phyloP scores from a whole-genome alignment of 805 yeast species.

The Kazachstania africana region DNA sequence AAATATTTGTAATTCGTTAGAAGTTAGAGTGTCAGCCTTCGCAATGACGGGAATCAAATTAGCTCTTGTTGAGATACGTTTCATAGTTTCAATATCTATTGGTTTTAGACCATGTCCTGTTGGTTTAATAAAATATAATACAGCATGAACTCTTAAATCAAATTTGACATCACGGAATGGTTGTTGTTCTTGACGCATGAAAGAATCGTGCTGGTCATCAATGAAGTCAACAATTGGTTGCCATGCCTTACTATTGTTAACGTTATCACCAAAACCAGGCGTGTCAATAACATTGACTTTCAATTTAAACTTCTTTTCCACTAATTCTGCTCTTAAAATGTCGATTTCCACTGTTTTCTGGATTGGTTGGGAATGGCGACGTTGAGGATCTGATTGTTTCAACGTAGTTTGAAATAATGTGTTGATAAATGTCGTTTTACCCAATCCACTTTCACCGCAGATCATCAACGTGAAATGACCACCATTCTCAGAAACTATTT shows the following conservation, averaged over 20 bases:
- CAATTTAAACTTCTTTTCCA: conserved; percentile 71
- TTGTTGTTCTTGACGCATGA: conserved; percentile 88
- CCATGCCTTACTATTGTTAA: conserved; percentile 79
- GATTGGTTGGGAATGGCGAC: conserved; percentile 35
- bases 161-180: conserved; percentile 56
- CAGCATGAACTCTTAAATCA: conserved; percentile 84
- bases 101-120: conserved; percentile 83
- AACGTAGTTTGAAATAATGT: conserved; percentile 69
- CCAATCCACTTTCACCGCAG: conserved; percentile 86
- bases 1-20: conserved; percentile 54
- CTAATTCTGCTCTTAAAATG: conserved; percentile 66
- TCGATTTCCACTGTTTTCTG: conserved; percentile 69
- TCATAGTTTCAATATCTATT: conserved; percentile 81
- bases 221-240: conserved; percentile 77
- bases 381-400: conserved; percentile 38
- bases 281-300: conserved; percentile 79
- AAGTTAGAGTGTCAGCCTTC: conserved; percentile 75
- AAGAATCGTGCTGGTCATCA: conserved; percentile 82
- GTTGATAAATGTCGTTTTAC: conserved; percentile 84
- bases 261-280: conserved; percentile 89
- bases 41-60: conserved; percentile 85
- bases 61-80: conserved; percentile 64
- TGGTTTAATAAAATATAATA: conserved; percentile 82
- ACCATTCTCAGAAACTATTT: conserved; percentile 63
- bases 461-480: conserved; percentile 72